Evolutionary conservation across 305 asterid genomes (phyloP), one percentile per base, ranked within the genome.

Genomic region (Solanum hybrid): DNA sequence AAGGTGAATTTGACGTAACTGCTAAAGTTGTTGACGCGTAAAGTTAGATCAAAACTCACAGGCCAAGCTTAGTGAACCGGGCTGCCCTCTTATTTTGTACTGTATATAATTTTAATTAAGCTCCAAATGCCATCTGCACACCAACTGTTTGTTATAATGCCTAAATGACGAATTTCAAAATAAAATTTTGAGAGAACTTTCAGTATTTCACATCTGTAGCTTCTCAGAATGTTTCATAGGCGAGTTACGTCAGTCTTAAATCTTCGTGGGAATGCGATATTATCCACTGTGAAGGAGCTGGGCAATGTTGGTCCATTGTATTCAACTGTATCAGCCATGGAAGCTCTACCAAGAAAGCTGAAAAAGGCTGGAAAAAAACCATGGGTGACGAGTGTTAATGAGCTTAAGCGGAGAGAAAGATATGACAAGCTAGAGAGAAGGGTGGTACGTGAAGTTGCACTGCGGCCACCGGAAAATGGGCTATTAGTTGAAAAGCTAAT

Each of bases 391-490:
- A 89, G 42, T 83, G 89, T 95, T 61, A 94, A 94, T 20, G 96
- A 96, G 80, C 89, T 94, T 81, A 95, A 95, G 91, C 94, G 95
- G 42, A 90, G 79, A 75, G 93, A 92, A 10, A 92, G 96, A 90
- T 24, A 80, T 89, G 93, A 92, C 51, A 96, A 90, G 87, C 89
- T 89, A 87, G 95, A 94, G 77, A 90, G 92, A 29, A 87, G 28
- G 34, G 64, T 92, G 76, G 96, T 91, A 22, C 80, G 90, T 26
- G 98, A 96, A 90, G 92, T 88, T 51, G 34, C 90, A 11, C 78
- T 95, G 36, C 89, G 85, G 78, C 94, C 98, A 80, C 98, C 98
- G 3, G 95, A 93, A 35, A 94, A 95, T 89, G 98, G 98, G 67
- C 88, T 95, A 51, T 88, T 95, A 94, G 96, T 95, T 35, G 87